A percentile compares a stretch with the other conserved stretches of the same genome.
Conservation (phyloP, 2,329 filamentous ascomycete genomes). For the Hansfordia pulvinata region DNA sequence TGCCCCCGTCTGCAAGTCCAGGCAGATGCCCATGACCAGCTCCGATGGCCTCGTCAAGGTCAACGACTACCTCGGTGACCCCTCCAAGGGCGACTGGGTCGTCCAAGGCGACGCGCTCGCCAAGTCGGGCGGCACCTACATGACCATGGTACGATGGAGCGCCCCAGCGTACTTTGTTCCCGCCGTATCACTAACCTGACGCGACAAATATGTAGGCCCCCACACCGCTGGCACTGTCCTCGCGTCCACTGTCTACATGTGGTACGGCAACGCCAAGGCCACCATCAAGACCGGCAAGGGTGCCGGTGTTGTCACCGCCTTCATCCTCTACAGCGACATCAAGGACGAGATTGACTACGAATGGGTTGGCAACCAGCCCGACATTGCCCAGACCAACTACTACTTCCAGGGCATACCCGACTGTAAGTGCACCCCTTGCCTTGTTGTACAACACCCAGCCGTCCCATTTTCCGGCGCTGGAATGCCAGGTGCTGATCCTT, state of each 20-base stretch:
- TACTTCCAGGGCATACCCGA: conserved; percentile 90
- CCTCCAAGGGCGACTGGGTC: conserved; percentile 74
- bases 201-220: too few species aligned
- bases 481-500: conserved; percentile 2
- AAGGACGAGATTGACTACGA: conserved; percentile 99
- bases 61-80: conserved; percentile 74
- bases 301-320: conserved; percentile 85
- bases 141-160: conserved; percentile 99
- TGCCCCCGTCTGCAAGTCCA: conserved; percentile 65
- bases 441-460: too few species aligned
- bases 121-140: conserved; percentile 56
- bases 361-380: conserved; percentile 71
- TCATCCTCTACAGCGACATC: conserved; percentile 88
- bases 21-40: conserved; percentile 59
- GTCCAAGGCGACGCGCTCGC: conserved; percentile 61
- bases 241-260: conserved; percentile 75
- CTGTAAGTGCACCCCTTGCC: too few species aligned
- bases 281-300: conserved; percentile 75
- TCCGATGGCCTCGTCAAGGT: conserved; percentile 59
- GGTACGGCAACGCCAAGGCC: conserved; percentile 90
- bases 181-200: too few species aligned
- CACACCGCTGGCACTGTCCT: conserved; percentile 78
- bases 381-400: conserved; percentile 80
- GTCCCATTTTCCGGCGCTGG: too few species aligned
- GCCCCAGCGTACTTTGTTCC: too few species aligned